Conservation (phyloP, 1,284 basidiomycete genomes). For the Meira nashicola region DNA sequence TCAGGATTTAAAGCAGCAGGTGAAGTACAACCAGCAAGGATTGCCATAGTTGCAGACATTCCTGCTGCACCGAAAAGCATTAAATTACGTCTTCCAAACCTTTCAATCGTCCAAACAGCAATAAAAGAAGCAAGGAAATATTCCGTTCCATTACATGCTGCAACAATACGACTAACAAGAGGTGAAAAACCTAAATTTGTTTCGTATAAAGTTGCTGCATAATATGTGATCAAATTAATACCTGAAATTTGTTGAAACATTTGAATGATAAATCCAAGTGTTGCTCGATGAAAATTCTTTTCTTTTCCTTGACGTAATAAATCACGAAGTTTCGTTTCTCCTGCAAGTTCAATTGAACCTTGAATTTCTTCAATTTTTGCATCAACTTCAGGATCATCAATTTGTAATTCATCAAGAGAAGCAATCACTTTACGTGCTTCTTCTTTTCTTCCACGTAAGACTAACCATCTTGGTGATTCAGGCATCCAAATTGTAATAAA, state of each 20-base stretch:
- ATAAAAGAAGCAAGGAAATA: slow-evolving; percentile 48
- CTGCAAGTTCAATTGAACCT: slow-evolving; percentile 28
- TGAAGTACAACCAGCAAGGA: slow-evolving; percentile 20
- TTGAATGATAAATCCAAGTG: slow-evolving; percentile 40
- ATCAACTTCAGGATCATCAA: slow-evolving; percentile 29
- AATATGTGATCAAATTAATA: slow-evolving; percentile 51
- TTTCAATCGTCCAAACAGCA: slow-evolving; percentile 44
- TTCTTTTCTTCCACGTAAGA: slow-evolving; percentile 35
- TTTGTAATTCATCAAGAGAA: slow-evolving; percentile 31
- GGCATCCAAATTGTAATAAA: slow-evolving; percentile 46
- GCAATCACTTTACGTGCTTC: slow-evolving; percentile 40
- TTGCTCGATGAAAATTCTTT: slow-evolving; percentile 46
- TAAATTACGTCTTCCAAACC: slow-evolving; percentile 39
- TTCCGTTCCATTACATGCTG: slow-evolving; percentile 17
- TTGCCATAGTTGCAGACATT: slow-evolving; percentile 36
- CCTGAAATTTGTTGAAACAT: slow-evolving; percentile 47
- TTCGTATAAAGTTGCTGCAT: slow-evolving; percentile 45
- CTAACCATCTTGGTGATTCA: slow-evolving; percentile 49
- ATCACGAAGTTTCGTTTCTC: slow-evolving; percentile 23
- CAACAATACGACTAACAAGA: slow-evolving; percentile 24
- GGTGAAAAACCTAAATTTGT: slow-evolving; percentile 33
- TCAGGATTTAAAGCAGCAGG: background rate
- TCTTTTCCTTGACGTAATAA: slow-evolving; percentile 43
- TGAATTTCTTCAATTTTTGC: slow-evolving; percentile 38
- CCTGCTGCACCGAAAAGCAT: slow-evolving; percentile 44